These are phyloP conservation scores for Stemphylium lycopersici DNA, from an alignment of 2,329 filamentous ascomycete species.

Conservation along the genomic window DNA sequence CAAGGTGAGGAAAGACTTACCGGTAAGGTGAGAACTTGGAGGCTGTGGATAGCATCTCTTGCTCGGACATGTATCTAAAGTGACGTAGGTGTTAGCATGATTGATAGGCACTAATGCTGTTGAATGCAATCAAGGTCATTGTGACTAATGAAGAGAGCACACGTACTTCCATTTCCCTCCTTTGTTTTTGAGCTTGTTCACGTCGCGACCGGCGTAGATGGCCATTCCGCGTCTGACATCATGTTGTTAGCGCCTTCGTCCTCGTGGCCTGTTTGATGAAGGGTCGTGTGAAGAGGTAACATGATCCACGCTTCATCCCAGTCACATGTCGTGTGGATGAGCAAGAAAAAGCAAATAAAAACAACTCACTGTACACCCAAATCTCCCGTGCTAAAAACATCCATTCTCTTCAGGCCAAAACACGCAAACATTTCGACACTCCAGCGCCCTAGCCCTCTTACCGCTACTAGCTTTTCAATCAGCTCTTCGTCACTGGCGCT, in stretches of 20 bases:
- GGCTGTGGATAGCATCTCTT: conserved; percentile 85
- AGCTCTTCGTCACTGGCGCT: conserved; percentile 85
- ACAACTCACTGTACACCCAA: conserved; percentile 78
- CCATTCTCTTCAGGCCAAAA: conserved; percentile 91
- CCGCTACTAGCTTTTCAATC: conserved; percentile 78
- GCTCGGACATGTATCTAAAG: conserved; percentile 79
- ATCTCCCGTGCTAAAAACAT: conserved; percentile 92
- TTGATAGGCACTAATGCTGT: background rate
- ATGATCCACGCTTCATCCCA: background rate
- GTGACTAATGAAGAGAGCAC: background rate
- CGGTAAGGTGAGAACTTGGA: conserved; percentile 82
- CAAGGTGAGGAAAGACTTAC: conserved; percentile 49
- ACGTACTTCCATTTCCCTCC: conserved; percentile 83
- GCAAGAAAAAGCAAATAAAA: background rate
- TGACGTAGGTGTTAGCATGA: background rate
- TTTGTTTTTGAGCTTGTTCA: conserved; percentile 78
- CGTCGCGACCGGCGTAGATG: conserved; percentile 79
- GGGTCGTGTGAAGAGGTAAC: background rate
- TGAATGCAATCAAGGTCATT: background rate
- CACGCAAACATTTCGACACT: conserved; percentile 91
- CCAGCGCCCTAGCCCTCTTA: conserved; percentile 87
- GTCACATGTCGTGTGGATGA: background rate
- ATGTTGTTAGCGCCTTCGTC: background rate
- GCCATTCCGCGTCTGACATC: conserved; percentile 78
- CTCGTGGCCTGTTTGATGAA: background rate